Conservation (phyloP, 2,329 filamentous ascomycete species). For the Xylariaceae sp. region DNA sequence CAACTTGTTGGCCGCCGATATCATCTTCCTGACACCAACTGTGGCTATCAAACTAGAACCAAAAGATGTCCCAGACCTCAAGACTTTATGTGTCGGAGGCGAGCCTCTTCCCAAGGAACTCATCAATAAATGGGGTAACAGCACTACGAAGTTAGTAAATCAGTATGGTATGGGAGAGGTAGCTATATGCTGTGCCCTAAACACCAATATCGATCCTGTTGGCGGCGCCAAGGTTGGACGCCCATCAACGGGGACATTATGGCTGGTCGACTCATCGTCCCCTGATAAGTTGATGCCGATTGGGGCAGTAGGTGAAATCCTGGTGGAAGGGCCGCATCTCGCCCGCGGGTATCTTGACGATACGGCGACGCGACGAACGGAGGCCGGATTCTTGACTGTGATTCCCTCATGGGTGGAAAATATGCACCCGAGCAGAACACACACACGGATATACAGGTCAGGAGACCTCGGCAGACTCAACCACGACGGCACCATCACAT, state of each 20-base stretch:
- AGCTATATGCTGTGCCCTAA: slow-evolving; percentile 31
- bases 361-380: slow-evolving; percentile 22
- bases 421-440: slow-evolving; percentile 21
- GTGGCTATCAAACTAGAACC: slow-evolving; percentile 26
- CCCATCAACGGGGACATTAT: slow-evolving; percentile 24
- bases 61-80: slow-evolving; percentile 15
- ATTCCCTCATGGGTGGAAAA: slow-evolving; percentile 19
- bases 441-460: slow-evolving; percentile 24
- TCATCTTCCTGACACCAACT: slow-evolving; percentile 27
- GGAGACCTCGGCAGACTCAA: slow-evolving; percentile 28
- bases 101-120: slow-evolving; percentile 31
- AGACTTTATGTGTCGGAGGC: slow-evolving; percentile 27
- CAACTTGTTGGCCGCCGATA: slow-evolving; percentile 18
- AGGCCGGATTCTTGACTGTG: slow-evolving; percentile 21
- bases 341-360: slow-evolving; percentile 26
- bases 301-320: slow-evolving; percentile 23
- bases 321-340: slow-evolving; percentile 27
- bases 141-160: slow-evolving; percentile 24
- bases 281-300: slow-evolving; percentile 25
- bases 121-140: slow-evolving; percentile 23
- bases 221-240: slow-evolving; percentile 24
- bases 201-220: slow-evolving; percentile 20
- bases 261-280: slow-evolving; percentile 26
- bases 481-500: slow-evolving; percentile 22
- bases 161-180: slow-evolving; percentile 33